Base-by-base conservation (phyloP, 768 basidiomycete species). In the Crepidotus variabilis region DNA sequence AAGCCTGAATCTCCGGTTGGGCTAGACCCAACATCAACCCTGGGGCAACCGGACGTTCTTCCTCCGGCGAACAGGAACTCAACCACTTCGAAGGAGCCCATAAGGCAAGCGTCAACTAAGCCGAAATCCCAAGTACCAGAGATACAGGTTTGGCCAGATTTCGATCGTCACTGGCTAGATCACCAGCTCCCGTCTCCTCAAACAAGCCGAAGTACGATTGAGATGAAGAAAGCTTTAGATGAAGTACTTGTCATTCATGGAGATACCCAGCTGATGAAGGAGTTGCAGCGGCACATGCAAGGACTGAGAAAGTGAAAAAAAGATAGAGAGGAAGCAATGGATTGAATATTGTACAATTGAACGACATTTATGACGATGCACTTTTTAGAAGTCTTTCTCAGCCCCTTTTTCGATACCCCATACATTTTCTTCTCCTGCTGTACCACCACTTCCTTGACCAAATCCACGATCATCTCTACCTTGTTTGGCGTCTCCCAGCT, bases 381-480 rank as follows among this genome's bases (percentile, higher is more conserved):
- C 2, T 11, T 20, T 36, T 59, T 48, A 64, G 10, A 61, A 57
- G 35, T 64, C 63, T 47, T 64, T 64, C n/a, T 55, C 63, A 0
- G 62, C 60, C 6, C 60, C 62, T 45, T 64, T 60, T 20, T 61
- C 63, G 2, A 61, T 43, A 7, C 58, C 60, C 63, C 58, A 64
- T 47, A 51, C 56, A 18, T 60, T 55, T 45, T 64, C 60, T 32
- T 57, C 54, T 6, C 48, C 18, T 5, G 39, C 18, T 3, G 39
- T 20, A 43, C 39, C 39, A 43, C 39, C 39, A 11, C 54, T 33
- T 50, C 43, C 14, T 28, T 28, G 11, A 35, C 33, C 18, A 28
- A 53, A 9, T 20, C 49, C 14, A 16, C 18, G 39, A 43, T 35
- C 23, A 50, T 63, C 62, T 39, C 49, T 34, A 23, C 62, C 62